Percentiles rank a stretch among this genome's conserved stretches.
Evolutionary conservation across 2,329 filamentous ascomycete species (phyloP).

Genomic region (Botrytis deweyae): DNA sequence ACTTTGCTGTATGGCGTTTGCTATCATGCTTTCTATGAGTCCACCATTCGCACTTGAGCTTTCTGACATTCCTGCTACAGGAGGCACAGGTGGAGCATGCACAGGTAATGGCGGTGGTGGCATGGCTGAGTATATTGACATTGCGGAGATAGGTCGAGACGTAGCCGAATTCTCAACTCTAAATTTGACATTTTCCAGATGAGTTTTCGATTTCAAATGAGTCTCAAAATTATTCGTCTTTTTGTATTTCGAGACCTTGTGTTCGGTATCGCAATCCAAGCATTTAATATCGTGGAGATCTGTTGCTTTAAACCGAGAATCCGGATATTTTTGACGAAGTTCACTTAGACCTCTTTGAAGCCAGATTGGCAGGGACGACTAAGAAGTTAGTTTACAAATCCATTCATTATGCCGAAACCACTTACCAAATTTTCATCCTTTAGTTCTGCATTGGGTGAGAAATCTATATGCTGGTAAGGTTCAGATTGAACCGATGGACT

Average conservation of each 20-base stretch:
- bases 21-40: slow-evolving; percentile 13
- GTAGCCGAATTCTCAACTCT: neutral
- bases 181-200: neutral
- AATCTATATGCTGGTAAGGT: neutral
- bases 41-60: neutral
- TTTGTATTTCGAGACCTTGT: neutral
- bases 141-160: neutral
- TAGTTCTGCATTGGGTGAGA: neutral
- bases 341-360: slow-evolving; percentile 14
- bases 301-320: slow-evolving; percentile 6
- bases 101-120: slow-evolving; percentile 3
- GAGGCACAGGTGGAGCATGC: neutral
- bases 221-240: neutral
- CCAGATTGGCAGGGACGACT: slow-evolving; percentile 12
- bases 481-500: slow-evolving; percentile 17
- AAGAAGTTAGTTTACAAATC: neutral
- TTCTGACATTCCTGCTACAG: neutral
- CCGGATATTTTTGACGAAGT: slow-evolving; percentile 13
- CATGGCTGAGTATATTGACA: neutral
- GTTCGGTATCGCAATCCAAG: slow-evolving; percentile 4
- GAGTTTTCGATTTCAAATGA: slow-evolving; percentile 8
- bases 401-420: neutral
- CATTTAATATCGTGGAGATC: neutral
- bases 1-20: slow-evolving; percentile 6
- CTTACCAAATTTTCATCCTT: slow-evolving; percentile 14